phyloP scores from a whole-genome alignment of 306 rosid species.

The Prunus armeniaca region DNA sequence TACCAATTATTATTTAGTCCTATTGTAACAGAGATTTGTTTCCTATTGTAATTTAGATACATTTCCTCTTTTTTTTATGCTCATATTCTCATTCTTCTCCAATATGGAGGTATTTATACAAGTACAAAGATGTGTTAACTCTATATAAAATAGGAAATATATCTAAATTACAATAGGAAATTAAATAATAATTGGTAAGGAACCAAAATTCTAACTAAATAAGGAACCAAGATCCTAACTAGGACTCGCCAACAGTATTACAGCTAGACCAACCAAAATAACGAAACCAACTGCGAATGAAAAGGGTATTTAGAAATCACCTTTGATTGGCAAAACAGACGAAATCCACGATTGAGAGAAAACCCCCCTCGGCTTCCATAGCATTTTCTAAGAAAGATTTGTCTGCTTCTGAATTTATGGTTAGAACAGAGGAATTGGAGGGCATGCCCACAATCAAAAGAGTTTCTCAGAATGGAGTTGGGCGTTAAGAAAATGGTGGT shows the following conservation, averaged over 20 bases:
- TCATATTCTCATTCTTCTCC: too few relatives aligned
- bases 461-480: conserved; percentile 13
- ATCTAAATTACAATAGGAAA: too few relatives aligned
- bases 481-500: conserved; percentile 18
- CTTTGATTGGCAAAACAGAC: conserved; percentile 48
- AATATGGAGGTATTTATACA: too few relatives aligned
- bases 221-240: too few relatives aligned
- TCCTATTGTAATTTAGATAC: too few relatives aligned
- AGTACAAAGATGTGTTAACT: too few relatives aligned
- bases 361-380: conserved; percentile 11
- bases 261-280: not conserved
- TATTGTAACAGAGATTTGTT: too few relatives aligned
- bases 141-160: too few relatives aligned
- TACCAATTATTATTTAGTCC: too few relatives aligned
- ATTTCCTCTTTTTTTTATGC: too few relatives aligned
- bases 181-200: too few relatives aligned
- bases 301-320: conserved; percentile 30
- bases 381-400: conserved; percentile 5
- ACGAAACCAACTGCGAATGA: not conserved
- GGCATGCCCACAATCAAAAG: conserved; percentile 25
- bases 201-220: too few relatives aligned
- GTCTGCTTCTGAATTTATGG: conserved; percentile 11
- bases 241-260: not conserved
- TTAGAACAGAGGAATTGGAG: conserved; percentile 24
- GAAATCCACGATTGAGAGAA: conserved; percentile 25